Conservation (phyloP, 2,329 filamentous ascomycete genomes). For the Pezicula rhizophila region DNA sequence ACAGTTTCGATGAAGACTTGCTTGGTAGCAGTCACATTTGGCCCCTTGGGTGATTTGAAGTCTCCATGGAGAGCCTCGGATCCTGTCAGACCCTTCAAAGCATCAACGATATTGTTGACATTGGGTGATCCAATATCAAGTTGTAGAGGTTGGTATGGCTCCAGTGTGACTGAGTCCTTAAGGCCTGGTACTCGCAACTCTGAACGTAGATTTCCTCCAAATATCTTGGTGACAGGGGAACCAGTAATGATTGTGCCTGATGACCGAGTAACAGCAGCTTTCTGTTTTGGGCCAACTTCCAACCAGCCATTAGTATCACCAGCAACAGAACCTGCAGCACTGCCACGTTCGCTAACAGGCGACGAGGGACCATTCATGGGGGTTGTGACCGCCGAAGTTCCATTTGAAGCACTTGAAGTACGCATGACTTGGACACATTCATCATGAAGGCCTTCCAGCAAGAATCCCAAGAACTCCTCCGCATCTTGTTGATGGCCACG, state of each 20-base stretch:
- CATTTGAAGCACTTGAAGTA: slow-evolving; percentile 16
- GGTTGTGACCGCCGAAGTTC: slow-evolving; percentile 38
- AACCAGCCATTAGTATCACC: slow-evolving; percentile 69
- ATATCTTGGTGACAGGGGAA: slow-evolving; percentile 89
- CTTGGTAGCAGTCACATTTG: slow-evolving; percentile 75
- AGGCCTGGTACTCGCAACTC: slow-evolving; percentile 81
- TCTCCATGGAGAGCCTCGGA: slow-evolving; percentile 81
- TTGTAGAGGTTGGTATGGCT: slow-evolving; percentile 91
- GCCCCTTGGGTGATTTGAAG: slow-evolving; percentile 73
- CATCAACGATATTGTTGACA: slow-evolving; percentile 87
- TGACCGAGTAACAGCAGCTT: slow-evolving; percentile 76
- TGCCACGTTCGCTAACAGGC: slow-evolving; percentile 34
- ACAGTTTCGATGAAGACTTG: slow-evolving; percentile 91
- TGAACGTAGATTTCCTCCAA: slow-evolving; percentile 84
- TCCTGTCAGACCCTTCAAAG: slow-evolving; percentile 75
- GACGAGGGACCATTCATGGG: slow-evolving; percentile 34
- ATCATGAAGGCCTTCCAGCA: slow-evolving; percentile 87
- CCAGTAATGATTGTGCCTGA: slow-evolving; percentile 70
- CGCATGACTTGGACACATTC: slow-evolving; percentile 77
- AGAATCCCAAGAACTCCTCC: slow-evolving; percentile 90
- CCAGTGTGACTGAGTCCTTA: slow-evolving; percentile 85
- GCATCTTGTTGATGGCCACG: slow-evolving; percentile 96
- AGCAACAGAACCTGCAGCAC: slow-evolving; percentile 24
- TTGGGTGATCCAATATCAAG: slow-evolving; percentile 86
- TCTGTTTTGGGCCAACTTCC: slow-evolving; percentile 90